Evolutionary conservation across 2,329 filamentous ascomycete genomes (phyloP).

Genomic region (Metarhizium humberi): DNA sequence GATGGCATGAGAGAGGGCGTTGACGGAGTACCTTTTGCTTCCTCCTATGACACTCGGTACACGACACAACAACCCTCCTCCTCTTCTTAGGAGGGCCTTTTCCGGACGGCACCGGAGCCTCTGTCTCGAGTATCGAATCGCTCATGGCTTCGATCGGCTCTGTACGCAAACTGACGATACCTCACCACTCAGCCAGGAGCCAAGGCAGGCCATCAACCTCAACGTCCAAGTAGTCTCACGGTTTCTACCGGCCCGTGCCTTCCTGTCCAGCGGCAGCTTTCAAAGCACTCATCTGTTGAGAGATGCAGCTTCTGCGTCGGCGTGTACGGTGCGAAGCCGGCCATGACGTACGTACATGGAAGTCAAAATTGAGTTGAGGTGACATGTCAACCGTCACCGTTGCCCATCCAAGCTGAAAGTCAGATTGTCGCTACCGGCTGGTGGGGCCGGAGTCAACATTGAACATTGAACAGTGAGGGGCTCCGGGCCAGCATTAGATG

Average conservation of each 20-base stretch:
- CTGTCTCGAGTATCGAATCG: constrained; percentile 3
- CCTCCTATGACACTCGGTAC: constrained; percentile 53
- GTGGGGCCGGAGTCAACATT: constrained; percentile 1
- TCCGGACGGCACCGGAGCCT: constrained; percentile 1
- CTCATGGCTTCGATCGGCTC: constrained; percentile 1
- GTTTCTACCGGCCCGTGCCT: background rate
- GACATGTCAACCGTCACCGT: background rate
- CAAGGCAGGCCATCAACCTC: background rate
- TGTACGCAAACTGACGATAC: background rate
- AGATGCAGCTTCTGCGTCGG: background rate
- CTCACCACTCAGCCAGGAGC: background rate
- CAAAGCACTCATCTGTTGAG: background rate
- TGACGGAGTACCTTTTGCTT: constrained; percentile 44
- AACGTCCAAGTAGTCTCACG: background rate
- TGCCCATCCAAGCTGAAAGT: background rate
- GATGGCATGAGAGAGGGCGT: background rate
- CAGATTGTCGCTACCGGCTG: background rate
- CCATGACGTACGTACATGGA: background rate
- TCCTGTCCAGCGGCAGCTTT: background rate
- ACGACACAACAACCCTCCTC: constrained; percentile 51
- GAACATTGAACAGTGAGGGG: background rate
- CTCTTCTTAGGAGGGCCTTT: constrained; percentile 42
- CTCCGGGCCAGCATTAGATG: background rate
- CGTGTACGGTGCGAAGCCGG: background rate
- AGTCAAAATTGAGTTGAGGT: background rate